Evolutionary conservation across 164 flowering plant genomes (phyloP).

Genomic region (Vitis amurensis): DNA sequence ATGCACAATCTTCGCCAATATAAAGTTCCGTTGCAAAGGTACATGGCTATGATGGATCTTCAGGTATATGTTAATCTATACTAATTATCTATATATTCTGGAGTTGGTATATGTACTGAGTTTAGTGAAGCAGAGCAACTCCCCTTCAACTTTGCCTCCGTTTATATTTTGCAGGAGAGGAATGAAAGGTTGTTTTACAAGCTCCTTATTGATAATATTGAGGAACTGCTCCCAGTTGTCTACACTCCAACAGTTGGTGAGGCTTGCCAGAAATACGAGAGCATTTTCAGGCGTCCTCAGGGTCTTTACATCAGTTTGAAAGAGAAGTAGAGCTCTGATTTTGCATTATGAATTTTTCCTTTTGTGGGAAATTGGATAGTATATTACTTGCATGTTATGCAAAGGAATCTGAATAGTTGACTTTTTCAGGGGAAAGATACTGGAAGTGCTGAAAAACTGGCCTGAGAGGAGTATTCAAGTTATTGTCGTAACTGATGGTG

Average conservation of each 20-base stretch:
- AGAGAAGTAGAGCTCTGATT: slow-evolving; percentile 52
- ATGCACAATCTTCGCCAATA: slow-evolving; percentile 53
- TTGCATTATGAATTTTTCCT: background rate
- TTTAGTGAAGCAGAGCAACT: background rate
- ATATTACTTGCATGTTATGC: background rate
- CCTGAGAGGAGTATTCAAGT: slow-evolving; percentile 86
- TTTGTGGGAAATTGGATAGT: background rate
- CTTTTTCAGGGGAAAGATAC: slow-evolving; percentile 65
- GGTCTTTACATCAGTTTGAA: slow-evolving; percentile 84
- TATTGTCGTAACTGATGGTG: slow-evolving; percentile 89
- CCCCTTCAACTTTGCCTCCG: too few relatives aligned
- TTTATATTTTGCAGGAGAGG: slow-evolving; percentile 56
- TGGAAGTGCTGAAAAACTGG: slow-evolving; percentile 88
- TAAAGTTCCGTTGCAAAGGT: slow-evolving; percentile 58
- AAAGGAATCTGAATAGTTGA: background rate
- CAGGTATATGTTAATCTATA: slow-evolving; percentile 29
- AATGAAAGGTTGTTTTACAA: slow-evolving; percentile 82
- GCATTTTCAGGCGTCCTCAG: slow-evolving; percentile 85
- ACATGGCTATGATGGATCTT: slow-evolving; percentile 67
- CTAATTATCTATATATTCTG: background rate
- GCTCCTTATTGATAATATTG: slow-evolving; percentile 79
- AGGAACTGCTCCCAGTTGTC: slow-evolving; percentile 78
- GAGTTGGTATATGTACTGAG: background rate
- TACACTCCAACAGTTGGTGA: slow-evolving; percentile 92
- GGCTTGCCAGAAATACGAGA: slow-evolving; percentile 89